phyloP scores from a whole-genome alignment of 2,329 filamentous ascomycete genomes.

The Apiospora marii region DNA sequence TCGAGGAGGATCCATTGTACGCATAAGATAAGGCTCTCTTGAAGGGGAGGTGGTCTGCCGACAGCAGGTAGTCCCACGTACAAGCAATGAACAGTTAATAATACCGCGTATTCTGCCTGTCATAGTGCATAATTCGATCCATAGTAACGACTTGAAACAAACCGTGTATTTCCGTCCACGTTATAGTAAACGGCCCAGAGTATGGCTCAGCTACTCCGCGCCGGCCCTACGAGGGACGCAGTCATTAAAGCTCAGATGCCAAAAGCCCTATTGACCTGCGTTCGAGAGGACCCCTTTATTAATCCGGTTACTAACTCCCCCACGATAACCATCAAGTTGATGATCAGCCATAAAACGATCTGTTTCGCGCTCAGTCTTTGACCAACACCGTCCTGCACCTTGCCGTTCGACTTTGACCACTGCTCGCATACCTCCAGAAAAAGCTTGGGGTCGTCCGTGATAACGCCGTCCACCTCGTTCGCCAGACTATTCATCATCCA shows the following conservation, averaged over 20 bases:
- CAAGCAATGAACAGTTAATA: neutral
- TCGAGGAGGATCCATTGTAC: neutral
- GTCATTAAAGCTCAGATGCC: neutral
- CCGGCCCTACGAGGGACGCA: no score
- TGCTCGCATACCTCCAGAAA: conserved; percentile 21
- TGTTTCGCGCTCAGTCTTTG: neutral
- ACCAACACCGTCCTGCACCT: neutral
- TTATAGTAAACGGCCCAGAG: no score
- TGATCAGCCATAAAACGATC: neutral
- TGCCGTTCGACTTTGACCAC: neutral
- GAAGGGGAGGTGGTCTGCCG: neutral
- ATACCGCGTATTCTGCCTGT: neutral
- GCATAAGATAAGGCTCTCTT: neutral
- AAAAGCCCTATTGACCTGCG: neutral
- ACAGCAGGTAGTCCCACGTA: neutral
- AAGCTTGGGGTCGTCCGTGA: conserved; percentile 24
- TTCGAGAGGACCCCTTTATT: neutral
- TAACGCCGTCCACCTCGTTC: conserved; percentile 23
- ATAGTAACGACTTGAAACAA: no score
- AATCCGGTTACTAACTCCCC: neutral
- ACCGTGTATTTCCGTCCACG: no score
- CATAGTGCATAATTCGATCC: no score
- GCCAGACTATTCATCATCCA: conserved; percentile 24
- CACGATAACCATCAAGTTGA: neutral
- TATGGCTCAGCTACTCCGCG: no score